phyloP scores from a whole-genome alignment of 768 basidiomycete genomes.

The Termitomyces sp. region DNA sequence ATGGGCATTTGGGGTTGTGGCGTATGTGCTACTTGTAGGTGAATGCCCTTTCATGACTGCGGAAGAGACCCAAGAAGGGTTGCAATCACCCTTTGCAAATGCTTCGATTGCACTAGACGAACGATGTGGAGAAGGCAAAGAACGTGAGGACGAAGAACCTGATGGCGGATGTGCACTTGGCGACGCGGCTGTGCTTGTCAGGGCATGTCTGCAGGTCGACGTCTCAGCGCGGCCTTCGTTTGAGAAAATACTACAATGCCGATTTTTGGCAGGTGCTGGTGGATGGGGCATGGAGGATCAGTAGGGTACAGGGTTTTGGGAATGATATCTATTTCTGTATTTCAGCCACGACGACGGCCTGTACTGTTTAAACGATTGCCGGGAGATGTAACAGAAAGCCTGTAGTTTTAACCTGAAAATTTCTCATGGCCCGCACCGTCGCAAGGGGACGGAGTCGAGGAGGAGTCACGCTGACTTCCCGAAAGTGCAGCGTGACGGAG shows the following conservation, averaged over 20 bases:
- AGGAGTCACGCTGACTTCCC: neutral
- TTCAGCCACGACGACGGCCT: slow-evolving; percentile 1
- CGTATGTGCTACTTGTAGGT: slow-evolving; percentile 88
- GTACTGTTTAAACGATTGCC: neutral
- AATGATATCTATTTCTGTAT: slow-evolving; percentile 10
- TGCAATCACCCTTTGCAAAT: slow-evolving; percentile 70
- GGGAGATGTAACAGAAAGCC: slow-evolving; percentile 1
- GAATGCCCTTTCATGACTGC: slow-evolving; percentile 93
- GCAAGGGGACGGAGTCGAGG: neutral
- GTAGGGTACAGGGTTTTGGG: slow-evolving; percentile 13
- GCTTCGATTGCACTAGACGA: slow-evolving; percentile 77
- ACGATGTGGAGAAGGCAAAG: slow-evolving; percentile 72
- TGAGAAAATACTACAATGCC: slow-evolving; percentile 72
- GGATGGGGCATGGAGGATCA: slow-evolving; percentile 59
- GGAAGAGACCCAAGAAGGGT: slow-evolving; percentile 84
- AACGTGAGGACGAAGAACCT: slow-evolving; percentile 66
- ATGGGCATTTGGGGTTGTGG: slow-evolving; percentile 97
- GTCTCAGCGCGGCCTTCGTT: slow-evolving; percentile 80
- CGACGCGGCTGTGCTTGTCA: slow-evolving; percentile 82
- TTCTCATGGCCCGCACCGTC: neutral
- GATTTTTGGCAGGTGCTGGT: slow-evolving; percentile 72
- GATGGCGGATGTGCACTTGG: slow-evolving; percentile 84
- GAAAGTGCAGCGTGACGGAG: slow-evolving; percentile 7
- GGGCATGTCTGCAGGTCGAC: slow-evolving; percentile 81
- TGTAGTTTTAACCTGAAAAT: slow-evolving; percentile 8